Evolutionary conservation across 2,329 filamentous ascomycete genomes (phyloP).

Genomic region (Anisogramma anomala): DNA sequence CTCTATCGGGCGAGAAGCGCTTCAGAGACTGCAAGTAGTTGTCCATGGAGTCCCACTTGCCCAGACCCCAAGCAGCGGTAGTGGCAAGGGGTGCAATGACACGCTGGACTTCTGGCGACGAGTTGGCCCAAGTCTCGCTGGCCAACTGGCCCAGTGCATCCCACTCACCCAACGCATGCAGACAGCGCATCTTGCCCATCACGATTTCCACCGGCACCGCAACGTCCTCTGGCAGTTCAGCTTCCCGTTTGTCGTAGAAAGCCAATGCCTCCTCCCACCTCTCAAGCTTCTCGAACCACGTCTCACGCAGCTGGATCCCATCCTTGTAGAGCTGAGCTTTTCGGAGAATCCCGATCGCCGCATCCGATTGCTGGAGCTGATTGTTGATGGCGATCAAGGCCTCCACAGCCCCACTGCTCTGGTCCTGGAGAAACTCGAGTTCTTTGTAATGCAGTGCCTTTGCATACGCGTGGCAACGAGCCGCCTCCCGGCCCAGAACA

Average conservation of each 20-base stretch:
- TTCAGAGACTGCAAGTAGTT: slow-evolving; percentile 94
- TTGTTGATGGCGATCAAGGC: slow-evolving; percentile 99
- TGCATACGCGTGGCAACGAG: slow-evolving; percentile 92
- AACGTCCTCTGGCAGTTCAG: slow-evolving; percentile 47
- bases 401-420: slow-evolving; percentile 89
- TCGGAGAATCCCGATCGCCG: slow-evolving; percentile 91
- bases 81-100: slow-evolving; percentile 89
- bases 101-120: slow-evolving; percentile 74
- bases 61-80: slow-evolving; percentile 89
- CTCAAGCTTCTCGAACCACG: slow-evolving; percentile 97
- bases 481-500: slow-evolving; percentile 85
- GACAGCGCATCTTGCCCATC: slow-evolving; percentile 98
- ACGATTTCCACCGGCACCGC: slow-evolving; percentile 75
- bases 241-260: slow-evolving; percentile 81
- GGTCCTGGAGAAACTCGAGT: slow-evolving; percentile 93
- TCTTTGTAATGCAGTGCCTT: slow-evolving; percentile 99
- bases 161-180: slow-evolving; percentile 96
- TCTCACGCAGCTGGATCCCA: slow-evolving; percentile 85
- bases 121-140: slow-evolving; percentile 88
- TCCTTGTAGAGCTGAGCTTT: slow-evolving; percentile 95
- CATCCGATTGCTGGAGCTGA: slow-evolving; percentile 95
- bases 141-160: slow-evolving; percentile 81
- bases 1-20: slow-evolving; percentile 79
- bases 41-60: slow-evolving; percentile 98
- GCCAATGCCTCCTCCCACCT: slow-evolving; percentile 94